Base-by-base conservation (phyloP, 2,329 filamentous ascomycete genomes). In the Pyricularia grisea region DNA sequence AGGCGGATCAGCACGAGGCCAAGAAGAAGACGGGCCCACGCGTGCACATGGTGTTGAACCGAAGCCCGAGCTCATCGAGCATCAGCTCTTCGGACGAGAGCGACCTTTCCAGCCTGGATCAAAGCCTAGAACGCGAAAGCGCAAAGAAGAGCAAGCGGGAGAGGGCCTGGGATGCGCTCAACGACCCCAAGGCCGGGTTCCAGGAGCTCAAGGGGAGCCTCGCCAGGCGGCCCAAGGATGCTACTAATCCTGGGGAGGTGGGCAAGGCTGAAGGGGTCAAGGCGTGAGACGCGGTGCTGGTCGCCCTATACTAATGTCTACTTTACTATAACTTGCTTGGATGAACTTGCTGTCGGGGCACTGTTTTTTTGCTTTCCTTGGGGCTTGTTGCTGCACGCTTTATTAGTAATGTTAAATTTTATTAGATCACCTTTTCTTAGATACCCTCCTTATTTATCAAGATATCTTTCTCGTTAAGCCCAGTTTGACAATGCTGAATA, bases 1-100 rank as follows among this genome's bases (percentile, higher is more conserved):
- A 97, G 82, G 80, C 88, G 61, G 85, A 88, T 71, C 94, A 97
- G 80, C 82, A 87, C 30, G 86, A 90, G 70, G 80, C 85, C 72
- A 97, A 95, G 85, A 81, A 81, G 60, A 83, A 86, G 73, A 85
- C 72, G 10, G 68, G 86, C 33, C 73, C 75, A 10, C 76, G 81
- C 70, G 73, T 89, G 42, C 79, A 82, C 69, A 82, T 89, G 78
- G 84, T 89, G 55, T 81, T 86, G 75, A 87, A 88, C 75, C 80
- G 82, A 61, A 88, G 84, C 72, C 79, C 81, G 12, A 85, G 80
- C 74, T 72, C 74, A 33, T 81, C 78, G 72, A 81, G 79, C 28
- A 81, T 87, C 71, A 86, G 84, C 75, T 87, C 84, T 3, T 81
- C 80, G 36, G 81, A 82, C 36, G 81, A 86, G 77, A 85, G 82